A percentile compares a stretch with the other conserved stretches of the same genome.
Evolutionary conservation across 306 rosid species (phyloP).

Genomic region (Cajanus cajan): DNA sequence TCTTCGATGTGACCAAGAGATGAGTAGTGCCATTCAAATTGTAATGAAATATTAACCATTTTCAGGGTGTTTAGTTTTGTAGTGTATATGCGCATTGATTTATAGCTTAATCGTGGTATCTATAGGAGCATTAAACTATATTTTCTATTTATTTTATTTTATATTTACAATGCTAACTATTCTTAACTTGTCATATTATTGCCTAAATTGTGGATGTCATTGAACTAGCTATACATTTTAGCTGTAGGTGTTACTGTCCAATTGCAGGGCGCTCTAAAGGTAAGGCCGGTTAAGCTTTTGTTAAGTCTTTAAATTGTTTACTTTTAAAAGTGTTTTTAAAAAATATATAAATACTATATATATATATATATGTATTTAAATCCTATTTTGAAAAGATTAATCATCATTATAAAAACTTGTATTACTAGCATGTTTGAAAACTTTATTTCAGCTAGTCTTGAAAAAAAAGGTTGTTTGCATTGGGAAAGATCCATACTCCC

Average conservation of each 20-base stretch:
- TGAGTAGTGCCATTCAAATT: conserved; percentile 38
- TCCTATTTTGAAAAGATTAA: too few relatives aligned
- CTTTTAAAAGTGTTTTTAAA: neutral
- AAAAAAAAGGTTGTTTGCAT: too few relatives aligned
- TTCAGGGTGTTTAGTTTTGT: conserved; percentile 29
- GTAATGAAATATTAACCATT: conserved; percentile 43
- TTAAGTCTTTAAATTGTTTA: neutral
- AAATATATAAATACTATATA: too few relatives aligned
- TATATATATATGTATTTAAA: too few relatives aligned
- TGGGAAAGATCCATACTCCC: too few relatives aligned
- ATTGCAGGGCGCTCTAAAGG: too few relatives aligned
- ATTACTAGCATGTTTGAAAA: too few relatives aligned
- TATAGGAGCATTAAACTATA: neutral
- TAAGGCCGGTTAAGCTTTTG: neutral
- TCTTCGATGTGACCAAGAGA: conserved; percentile 36
- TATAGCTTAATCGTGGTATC: neutral
- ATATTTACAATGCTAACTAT: conserved; percentile 5
- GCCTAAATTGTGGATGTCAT: neutral
- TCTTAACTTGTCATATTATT: neutral
- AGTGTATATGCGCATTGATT: conserved; percentile 34
- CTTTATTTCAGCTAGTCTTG: too few relatives aligned
- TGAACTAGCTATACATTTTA: neutral
- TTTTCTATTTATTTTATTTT: neutral
- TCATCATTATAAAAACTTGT: too few relatives aligned
- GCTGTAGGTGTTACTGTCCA: neutral